A percentile compares a stretch with the other conserved stretches of the same genome.
phyloP scores from a whole-genome alignment of 73 alveolate species.

The Uronychia setigera region DNA sequence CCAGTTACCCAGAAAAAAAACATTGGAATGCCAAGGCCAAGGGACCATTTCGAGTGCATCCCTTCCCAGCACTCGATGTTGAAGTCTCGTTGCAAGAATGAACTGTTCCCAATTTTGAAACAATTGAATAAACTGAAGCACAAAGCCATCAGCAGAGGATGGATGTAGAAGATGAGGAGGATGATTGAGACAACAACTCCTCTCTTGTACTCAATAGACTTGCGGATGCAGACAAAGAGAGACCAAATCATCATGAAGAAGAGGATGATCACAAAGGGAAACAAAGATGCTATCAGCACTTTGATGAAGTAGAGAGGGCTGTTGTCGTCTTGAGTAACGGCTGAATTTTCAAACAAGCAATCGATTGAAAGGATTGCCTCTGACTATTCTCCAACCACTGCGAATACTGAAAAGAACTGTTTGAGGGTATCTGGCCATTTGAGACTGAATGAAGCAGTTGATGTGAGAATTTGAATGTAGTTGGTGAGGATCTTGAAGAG shows the following conservation, averaged over 20 bases:
- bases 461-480: slow-evolving; percentile 50
- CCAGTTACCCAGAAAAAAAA: slow-evolving; percentile 43
- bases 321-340: neutral
- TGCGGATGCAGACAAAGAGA: slow-evolving; percentile 1
- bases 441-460: slow-evolving; percentile 47
- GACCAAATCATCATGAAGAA: neutral
- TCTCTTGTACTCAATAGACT: slow-evolving; percentile 11
- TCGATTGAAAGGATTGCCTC: slow-evolving; percentile 61
- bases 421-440: slow-evolving; percentile 49
- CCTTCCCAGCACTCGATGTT: slow-evolving; percentile 39
- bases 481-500: slow-evolving; percentile 15
- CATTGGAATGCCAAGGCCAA: slow-evolving; percentile 28
- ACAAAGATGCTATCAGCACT: neutral
- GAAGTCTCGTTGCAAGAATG: slow-evolving; percentile 1
- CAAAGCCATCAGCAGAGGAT: slow-evolving; percentile 38
- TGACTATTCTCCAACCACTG: slow-evolving; percentile 25
- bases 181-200: slow-evolving; percentile 20
- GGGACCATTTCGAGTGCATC: slow-evolving; percentile 8
- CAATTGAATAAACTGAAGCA: slow-evolving; percentile 48
- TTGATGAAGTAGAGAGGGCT: slow-evolving; percentile 8
- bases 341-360: slow-evolving; percentile 7
- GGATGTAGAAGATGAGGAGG: slow-evolving; percentile 41
- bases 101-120: slow-evolving; percentile 17
- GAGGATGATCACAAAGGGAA: neutral
- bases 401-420: slow-evolving; percentile 17